Evolutionary conservation across 2,329 filamentous ascomycete genomes (phyloP).

Genomic region (Aspergillus pseudotamarii): DNA sequence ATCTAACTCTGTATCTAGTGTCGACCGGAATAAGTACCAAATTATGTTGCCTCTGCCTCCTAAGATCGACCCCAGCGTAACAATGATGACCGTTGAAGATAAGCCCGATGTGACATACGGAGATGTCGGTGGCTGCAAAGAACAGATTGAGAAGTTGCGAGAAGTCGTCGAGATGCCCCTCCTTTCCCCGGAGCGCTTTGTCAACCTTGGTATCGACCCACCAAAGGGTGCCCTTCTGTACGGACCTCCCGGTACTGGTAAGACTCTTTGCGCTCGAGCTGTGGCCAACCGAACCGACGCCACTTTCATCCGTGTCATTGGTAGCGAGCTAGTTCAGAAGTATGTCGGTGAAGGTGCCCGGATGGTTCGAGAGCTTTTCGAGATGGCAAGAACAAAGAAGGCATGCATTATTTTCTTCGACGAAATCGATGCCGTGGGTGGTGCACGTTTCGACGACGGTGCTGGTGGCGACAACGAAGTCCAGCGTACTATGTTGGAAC

Average conservation of each 20-base stretch:
- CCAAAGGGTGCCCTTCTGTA: conserved; percentile 97
- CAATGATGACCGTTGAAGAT: conserved; percentile 99
- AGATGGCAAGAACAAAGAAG: conserved; percentile 99
- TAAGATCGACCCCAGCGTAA: conserved; percentile 98
- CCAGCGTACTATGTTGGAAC: conserved; percentile 94
- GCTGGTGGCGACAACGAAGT: conserved; percentile 97
- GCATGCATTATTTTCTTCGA: conserved; percentile 99
- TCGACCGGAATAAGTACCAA: conserved; percentile 99
- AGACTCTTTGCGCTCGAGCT: conserved; percentile 95
- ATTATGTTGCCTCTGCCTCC: conserved; percentile 94
- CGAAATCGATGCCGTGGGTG: conserved; percentile 95
- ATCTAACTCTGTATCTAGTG: conserved; percentile 50
- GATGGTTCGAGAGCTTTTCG: conserved; percentile 98
- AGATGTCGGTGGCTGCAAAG: conserved; percentile 98
- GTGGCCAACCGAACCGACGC: conserved; percentile 98
- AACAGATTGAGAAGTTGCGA: conserved; percentile 98
- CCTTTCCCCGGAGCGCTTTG: conserved; percentile 93
- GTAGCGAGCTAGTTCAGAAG: conserved; percentile 96
- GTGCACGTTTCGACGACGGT: conserved; percentile 93
- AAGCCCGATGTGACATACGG: conserved; percentile 99
- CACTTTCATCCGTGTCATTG: conserved; percentile 98
- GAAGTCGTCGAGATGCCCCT: conserved; percentile 99
- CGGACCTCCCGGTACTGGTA: conserved; percentile 96
- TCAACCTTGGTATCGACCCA: conserved; percentile 97
- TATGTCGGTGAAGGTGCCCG: conserved; percentile 97